Evolutionary conservation across 139 green algal species (phyloP), one percentile per base, ranked within the genome.

Genomic region (Picochlorum sp.): DNA sequence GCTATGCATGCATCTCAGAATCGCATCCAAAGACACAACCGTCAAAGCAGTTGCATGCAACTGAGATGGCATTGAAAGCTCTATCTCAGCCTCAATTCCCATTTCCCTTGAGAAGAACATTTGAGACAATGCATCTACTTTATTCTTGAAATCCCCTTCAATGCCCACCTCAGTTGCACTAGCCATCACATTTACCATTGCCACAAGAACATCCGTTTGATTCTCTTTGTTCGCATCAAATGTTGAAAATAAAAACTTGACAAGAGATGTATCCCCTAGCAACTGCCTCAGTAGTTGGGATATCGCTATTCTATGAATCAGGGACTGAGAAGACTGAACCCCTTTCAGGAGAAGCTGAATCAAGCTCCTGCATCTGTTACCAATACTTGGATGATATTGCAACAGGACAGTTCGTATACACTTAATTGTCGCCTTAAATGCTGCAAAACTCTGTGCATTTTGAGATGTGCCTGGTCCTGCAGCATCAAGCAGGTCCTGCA

Each of bases 261-360:
- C 13, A 8, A 81, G 31, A 20, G 65, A 26, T 9, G 64, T 52
- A 20, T 85, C 76, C 26, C 28, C 32, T n/a, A 68, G 50, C 33
- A 84, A 57, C 33, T 68, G 56, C 31, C 66, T 58, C 28, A 85
- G 43, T 30, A 81, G 39, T 33, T 81, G 73, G 60, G 71, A 68
- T 12, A 77, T 50, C 7, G 59, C 70, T 10, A 78, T 68, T 33
- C 68, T 55, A 51, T 82, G 75, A 53, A 56, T 70, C 35, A 77
- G 36, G 3, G 59, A 62, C 30, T 64, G 43, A 29, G 25, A 31
- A 1, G 51, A 50, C 2, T 37, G 22, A 35, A 63, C 16, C 59
- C 67, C 67, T 55, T 37, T 63, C 54, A 86, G 62, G 55, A 86
- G 65, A 13, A 57, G 50, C 55, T 84, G 70, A 33, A 86, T 64